phyloP scores from a whole-genome alignment of 495 filamentous ascomycete genomes.

The Penicillium steckii region DNA sequence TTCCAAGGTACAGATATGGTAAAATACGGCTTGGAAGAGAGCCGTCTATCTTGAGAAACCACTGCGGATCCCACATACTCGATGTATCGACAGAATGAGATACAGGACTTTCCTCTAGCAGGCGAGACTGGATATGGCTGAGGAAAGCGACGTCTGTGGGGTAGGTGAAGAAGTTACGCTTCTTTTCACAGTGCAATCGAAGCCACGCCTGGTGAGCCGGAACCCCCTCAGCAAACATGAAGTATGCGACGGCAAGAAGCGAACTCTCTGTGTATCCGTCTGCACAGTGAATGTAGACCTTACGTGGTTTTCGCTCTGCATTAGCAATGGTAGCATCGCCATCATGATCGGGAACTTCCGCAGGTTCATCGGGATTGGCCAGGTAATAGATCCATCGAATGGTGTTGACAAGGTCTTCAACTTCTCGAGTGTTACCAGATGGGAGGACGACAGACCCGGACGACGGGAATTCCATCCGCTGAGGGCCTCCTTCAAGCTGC shows the following conservation, averaged over 20 bases:
- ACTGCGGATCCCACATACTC: constrained; percentile 60
- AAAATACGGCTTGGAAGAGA: constrained; percentile 85
- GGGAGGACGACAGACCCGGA: constrained; percentile 86
- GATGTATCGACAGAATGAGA: constrained; percentile 24
- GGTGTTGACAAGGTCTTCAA: constrained; percentile 78
- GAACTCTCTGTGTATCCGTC: constrained; percentile 97
- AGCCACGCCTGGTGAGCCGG: constrained; percentile 85
- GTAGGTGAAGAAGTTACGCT: constrained; percentile 95
- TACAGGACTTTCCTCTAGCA: constrained; percentile 57
- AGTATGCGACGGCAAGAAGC: constrained; percentile 82
- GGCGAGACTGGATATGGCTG: constrained; percentile 66
- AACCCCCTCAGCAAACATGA: constrained; percentile 81
- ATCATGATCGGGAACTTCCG: constrained; percentile 49
- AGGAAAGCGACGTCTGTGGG: constrained; percentile 82
- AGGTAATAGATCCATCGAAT: constrained; percentile 87
- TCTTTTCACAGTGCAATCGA: constrained; percentile 72
- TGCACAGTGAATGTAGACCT: constrained; percentile 85
- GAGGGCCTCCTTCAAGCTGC: constrained; percentile 53
- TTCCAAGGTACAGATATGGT: constrained; percentile 95
- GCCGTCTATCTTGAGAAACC: constrained; percentile 84
- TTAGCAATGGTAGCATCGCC: constrained; percentile 55
- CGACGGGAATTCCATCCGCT: constrained; percentile 82
- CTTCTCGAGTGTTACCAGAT: constrained; percentile 72
- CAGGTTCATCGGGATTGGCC: constrained; percentile 54
- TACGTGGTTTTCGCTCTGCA: constrained; percentile 44